phyloP scores from a whole-genome alignment of 1,284 basidiomycete genomes.

The Ganoderma sinense region DNA sequence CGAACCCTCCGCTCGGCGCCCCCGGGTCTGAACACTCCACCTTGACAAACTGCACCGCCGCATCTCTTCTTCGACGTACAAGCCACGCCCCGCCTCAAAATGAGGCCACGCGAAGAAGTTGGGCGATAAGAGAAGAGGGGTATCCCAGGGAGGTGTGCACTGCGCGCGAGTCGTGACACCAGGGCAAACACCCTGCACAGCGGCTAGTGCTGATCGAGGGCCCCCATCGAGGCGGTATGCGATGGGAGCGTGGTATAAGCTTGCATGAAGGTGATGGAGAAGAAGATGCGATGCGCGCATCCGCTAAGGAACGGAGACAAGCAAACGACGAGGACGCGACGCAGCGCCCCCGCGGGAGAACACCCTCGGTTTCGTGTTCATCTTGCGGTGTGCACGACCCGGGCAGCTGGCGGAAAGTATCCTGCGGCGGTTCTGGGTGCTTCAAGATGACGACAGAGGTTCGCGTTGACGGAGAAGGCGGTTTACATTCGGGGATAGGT shows the following conservation, averaged over 20 bases:
- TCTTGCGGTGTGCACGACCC: not conserved
- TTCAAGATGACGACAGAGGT: not conserved
- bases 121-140: not conserved
- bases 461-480: not conserved
- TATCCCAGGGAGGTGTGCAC: no score
- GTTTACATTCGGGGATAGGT: not conserved
- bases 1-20: constrained; percentile 1
- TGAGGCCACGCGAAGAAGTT: not conserved
- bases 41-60: not conserved
- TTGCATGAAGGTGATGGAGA: not conserved
- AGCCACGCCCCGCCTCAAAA: not conserved
- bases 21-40: not conserved
- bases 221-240: not conserved
- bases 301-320: not conserved
- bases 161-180: not conserved
- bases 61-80: not conserved
- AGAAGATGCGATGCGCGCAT: not conserved
- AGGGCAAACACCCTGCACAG: constrained; percentile 4
- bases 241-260: not conserved
- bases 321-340: not conserved
- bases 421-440: not conserved
- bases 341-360: not conserved
- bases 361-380: not conserved
- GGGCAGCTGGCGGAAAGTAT: not conserved
- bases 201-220: not conserved